These are phyloP conservation scores for Paspalum vaginatum DNA, from an alignment of 176 grass and related monocot genomes.

Conservation along the genomic window DNA sequence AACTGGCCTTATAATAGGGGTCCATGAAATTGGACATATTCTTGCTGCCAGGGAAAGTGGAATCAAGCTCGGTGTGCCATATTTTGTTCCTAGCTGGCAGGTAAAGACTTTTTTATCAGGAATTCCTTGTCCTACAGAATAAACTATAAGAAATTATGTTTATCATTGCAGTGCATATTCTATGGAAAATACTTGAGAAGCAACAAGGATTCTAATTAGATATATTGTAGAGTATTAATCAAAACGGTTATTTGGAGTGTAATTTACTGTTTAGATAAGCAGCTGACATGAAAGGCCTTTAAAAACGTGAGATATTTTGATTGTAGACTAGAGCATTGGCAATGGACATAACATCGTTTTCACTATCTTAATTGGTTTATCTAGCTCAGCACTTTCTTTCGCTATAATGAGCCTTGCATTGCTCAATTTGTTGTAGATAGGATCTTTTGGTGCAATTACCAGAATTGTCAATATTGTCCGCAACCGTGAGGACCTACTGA, in stretches of 20 bases:
- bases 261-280: not conserved
- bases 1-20: conserved; percentile 71
- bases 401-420: not conserved
- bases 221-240: conserved; percentile 7
- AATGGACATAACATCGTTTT: not conserved
- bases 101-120: conserved; percentile 41
- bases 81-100: conserved; percentile 99
- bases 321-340: not conserved
- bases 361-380: conserved; percentile 8
- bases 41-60: conserved; percentile 72
- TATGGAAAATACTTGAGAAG: not conserved
- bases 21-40: conserved; percentile 95
- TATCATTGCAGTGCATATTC: not conserved
- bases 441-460: conserved; percentile 96
- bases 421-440: conserved; percentile 66
- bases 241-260: not conserved
- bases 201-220: not conserved
- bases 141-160: not conserved
- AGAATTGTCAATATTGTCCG: conserved; percentile 85
- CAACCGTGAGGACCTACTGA: conserved; percentile 81
- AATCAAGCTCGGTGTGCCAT: conserved; percentile 95
- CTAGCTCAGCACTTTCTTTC: not conserved
- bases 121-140: not conserved
- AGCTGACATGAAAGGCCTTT: conserved; percentile 9
- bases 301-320: not conserved